Conservation (phyloP, 2,329 filamentous ascomycete species). For the Hypoxylon sp. region DNA sequence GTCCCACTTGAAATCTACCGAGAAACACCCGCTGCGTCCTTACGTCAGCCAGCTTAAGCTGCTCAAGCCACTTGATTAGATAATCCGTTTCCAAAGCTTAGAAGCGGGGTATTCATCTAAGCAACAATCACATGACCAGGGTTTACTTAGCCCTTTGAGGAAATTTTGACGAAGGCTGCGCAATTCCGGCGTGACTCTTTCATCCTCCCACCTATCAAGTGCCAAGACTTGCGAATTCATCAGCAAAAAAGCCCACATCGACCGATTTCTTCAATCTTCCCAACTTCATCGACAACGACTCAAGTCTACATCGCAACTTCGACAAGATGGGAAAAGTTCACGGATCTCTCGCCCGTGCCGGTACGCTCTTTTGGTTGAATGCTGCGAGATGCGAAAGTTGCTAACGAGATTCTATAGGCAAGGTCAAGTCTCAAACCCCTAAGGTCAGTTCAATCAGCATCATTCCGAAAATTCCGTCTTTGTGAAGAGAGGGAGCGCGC, state of each 20-base stretch:
- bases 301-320: slow-evolving; percentile 47
- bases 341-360: slow-evolving; percentile 86
- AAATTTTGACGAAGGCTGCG: slow-evolving; percentile 41
- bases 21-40: slow-evolving; percentile 16
- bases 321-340: slow-evolving; percentile 57
- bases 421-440: slow-evolving; percentile 97
- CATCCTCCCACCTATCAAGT: slow-evolving; percentile 25
- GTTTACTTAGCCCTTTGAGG: slow-evolving; percentile 44
- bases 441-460: slow-evolving; percentile 74
- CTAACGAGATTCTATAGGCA: slow-evolving; percentile 68
- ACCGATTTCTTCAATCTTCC: slow-evolving; percentile 34
- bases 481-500: slow-evolving; percentile 29
- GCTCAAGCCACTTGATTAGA: background rate
- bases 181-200: slow-evolving; percentile 42
- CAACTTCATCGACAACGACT: slow-evolving; percentile 39
- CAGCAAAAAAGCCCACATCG: slow-evolving; percentile 40
- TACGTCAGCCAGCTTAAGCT: background rate
- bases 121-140: slow-evolving; percentile 47
- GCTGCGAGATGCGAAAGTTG: slow-evolving; percentile 44
- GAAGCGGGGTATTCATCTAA: slow-evolving; percentile 7
- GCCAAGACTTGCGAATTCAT: slow-evolving; percentile 42
- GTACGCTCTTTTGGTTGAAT: slow-evolving; percentile 52
- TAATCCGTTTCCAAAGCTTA: background rate
- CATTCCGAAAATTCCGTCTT: slow-evolving; percentile 31
- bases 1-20: background rate